These are phyloP conservation scores for Magnaporthales sp. DNA, from an alignment of 2,329 filamentous ascomycete genomes.

Conservation along the genomic window DNA sequence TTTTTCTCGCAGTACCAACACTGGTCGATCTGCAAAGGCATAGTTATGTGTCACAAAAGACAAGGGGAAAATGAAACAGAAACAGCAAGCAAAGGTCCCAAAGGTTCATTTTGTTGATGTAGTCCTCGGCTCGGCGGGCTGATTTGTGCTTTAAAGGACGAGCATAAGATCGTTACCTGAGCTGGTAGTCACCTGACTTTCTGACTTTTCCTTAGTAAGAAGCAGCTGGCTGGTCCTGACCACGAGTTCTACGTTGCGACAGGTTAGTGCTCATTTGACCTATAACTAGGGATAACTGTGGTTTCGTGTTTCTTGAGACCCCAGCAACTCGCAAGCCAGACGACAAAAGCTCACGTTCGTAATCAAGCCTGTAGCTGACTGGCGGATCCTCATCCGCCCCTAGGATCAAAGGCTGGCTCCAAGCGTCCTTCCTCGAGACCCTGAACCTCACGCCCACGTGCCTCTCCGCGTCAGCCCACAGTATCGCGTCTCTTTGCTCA, in stretches of 20 bases:
- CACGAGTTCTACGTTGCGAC: constrained; percentile 49
- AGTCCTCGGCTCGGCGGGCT: background rate
- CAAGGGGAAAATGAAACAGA: background rate
- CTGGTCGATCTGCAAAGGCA: background rate
- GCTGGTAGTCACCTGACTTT: constrained; percentile 47
- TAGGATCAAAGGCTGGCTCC: constrained; percentile 43
- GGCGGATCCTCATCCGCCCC: constrained; percentile 54
- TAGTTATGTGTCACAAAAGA: background rate
- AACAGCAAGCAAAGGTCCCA: background rate
- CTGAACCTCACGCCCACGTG: constrained; percentile 62
- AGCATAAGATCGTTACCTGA: constrained; percentile 62
- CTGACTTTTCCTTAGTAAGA: constrained; percentile 55
- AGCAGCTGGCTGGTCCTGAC: constrained; percentile 56
- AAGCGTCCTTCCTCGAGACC: constrained; percentile 42
- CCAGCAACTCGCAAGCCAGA: background rate
- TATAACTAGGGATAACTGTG: too few species aligned
- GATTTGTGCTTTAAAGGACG: constrained; percentile 24
- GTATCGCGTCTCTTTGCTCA: constrained; percentile 28
- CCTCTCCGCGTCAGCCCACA: constrained; percentile 60
- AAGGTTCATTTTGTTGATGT: background rate
- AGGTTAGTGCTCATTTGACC: background rate
- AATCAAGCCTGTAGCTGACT: constrained; percentile 61
- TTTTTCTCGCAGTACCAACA: background rate
- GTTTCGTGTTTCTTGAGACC: too few species aligned
- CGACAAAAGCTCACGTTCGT: constrained; percentile 46